These are phyloP conservation scores for Boletus smithii DNA, from an alignment of 1,284 basidiomycete species.

Conservation along the genomic window DNA sequence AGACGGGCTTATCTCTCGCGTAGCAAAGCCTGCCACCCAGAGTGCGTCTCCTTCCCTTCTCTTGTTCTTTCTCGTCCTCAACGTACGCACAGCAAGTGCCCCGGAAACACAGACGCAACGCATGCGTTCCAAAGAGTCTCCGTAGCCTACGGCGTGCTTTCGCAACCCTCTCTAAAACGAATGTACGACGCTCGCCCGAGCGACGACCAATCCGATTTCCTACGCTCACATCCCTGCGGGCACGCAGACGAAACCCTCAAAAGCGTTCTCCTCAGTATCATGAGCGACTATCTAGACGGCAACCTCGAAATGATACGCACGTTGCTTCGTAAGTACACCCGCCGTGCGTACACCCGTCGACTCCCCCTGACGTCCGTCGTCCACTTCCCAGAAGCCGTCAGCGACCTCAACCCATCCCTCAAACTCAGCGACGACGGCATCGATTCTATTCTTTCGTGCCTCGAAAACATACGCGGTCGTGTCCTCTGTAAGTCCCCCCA, in stretches of 20 bases:
- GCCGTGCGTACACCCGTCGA: background rate
- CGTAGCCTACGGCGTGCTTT: conserved; percentile 78
- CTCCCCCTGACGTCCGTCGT: background rate
- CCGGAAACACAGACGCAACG: conserved; percentile 71
- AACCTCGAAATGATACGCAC: conserved; percentile 79
- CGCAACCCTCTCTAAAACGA: conserved; percentile 64
- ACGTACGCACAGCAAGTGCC: conserved; percentile 63
- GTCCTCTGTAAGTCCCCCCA: conserved; percentile 53
- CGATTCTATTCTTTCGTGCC: conserved; percentile 57
- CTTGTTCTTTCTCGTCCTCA: conserved; percentile 8
- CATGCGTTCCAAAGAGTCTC: conserved; percentile 83
- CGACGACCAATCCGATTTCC: conserved; percentile 49
- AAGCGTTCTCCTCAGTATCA: conserved; percentile 67
- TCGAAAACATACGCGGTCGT: conserved; percentile 63
- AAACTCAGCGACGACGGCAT: conserved; percentile 71
- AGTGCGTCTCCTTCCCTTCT: conserved; percentile 47
- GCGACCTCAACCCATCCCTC: conserved; percentile 69
- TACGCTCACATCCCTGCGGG: conserved; percentile 46
- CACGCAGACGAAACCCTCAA: conserved; percentile 75
- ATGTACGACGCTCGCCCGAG: conserved; percentile 63
- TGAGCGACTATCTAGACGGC: conserved; percentile 80
- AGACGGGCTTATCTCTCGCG: conserved; percentile 74
- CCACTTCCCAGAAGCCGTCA: conserved; percentile 58
- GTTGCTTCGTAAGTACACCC: conserved; percentile 58
- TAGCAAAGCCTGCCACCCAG: conserved; percentile 79